A percentile compares a stretch with the other conserved stretches of the same genome.
Evolutionary conservation across 2,329 filamentous ascomycete species (phyloP).

Genomic region (Botryotinia globosa): DNA sequence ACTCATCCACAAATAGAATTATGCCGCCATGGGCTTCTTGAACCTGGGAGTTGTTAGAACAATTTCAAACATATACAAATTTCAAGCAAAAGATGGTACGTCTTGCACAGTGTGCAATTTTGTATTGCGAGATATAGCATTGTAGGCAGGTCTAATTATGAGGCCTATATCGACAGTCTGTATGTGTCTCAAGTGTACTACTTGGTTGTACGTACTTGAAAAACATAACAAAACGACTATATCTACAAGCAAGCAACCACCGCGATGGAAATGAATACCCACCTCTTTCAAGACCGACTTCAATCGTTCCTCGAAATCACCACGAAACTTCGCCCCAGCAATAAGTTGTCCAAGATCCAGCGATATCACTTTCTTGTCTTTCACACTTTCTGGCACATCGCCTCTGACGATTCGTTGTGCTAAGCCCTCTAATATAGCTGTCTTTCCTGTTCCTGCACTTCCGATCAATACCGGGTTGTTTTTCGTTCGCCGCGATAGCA

Average conservation of each 20-base stretch:
- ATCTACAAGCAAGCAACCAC: background rate
- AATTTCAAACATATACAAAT: background rate
- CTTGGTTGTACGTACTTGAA: constrained; percentile 6
- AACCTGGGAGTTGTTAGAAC: constrained; percentile 21
- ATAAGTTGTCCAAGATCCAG: constrained; percentile 90
- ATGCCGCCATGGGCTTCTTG: constrained; percentile 84
- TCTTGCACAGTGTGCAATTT: background rate
- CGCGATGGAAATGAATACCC: constrained; percentile 11
- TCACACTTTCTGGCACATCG: constrained; percentile 93
- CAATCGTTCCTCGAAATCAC: constrained; percentile 91
- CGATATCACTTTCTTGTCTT: constrained; percentile 85
- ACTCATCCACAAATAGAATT: constrained; percentile 92
- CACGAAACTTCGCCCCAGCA: constrained; percentile 90
- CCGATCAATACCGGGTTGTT: constrained; percentile 89
- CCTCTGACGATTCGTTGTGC: constrained; percentile 86
- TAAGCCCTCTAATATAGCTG: constrained; percentile 85
- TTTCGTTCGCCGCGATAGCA: constrained; percentile 88
- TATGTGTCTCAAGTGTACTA: constrained; percentile 5
- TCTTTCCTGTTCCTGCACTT: constrained; percentile 81
- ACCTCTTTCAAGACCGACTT: constrained; percentile 87
- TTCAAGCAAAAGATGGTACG: background rate
- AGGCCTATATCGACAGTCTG: background rate
- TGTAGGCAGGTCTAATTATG: constrained; percentile 13
- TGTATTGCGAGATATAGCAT: constrained; percentile 7
- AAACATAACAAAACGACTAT: background rate